A percentile compares a stretch with the other conserved stretches of the same genome.
These are phyloP conservation scores for Nigrograna mackinnonii DNA, from an alignment of 2,329 filamentous ascomycete species.

Conservation along the genomic window DNA sequence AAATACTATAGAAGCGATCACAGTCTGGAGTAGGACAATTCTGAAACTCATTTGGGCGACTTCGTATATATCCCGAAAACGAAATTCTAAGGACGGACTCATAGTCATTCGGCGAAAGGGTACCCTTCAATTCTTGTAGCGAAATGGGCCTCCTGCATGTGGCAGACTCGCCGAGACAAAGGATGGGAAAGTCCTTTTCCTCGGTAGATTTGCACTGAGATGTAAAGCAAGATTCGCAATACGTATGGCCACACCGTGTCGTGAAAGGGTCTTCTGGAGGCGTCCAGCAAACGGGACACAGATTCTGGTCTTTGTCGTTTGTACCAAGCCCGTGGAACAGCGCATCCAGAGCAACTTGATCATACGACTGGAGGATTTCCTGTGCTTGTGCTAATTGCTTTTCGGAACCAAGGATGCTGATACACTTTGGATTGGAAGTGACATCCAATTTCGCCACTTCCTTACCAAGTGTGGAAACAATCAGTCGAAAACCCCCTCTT, in stretches of 20 bases:
- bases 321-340: background rate
- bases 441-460: slow-evolving; percentile 18
- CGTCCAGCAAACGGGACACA: slow-evolving; percentile 14
- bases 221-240: slow-evolving; percentile 18
- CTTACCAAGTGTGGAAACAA: slow-evolving; percentile 16
- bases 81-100: slow-evolving; percentile 14
- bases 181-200: slow-evolving; percentile 6
- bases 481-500: slow-evolving; percentile 14
- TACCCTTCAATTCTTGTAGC: slow-evolving; percentile 6
- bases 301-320: slow-evolving; percentile 5
- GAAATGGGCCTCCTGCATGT: slow-evolving; percentile 4
- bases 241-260: slow-evolving; percentile 14
- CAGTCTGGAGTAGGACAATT: slow-evolving; percentile 22
- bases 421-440: slow-evolving; percentile 14
- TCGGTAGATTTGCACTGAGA: slow-evolving; percentile 13
- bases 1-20: slow-evolving; percentile 14
- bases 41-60: slow-evolving; percentile 12
- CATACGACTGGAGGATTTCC: slow-evolving; percentile 8
- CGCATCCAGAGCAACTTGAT: background rate
- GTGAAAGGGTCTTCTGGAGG: slow-evolving; percentile 9
- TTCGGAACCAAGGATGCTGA: slow-evolving; percentile 15
- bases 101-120: slow-evolving; percentile 4
- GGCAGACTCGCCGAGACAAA: slow-evolving; percentile 5
- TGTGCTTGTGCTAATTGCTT: slow-evolving; percentile 7
- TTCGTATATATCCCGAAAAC: slow-evolving; percentile 15